These are phyloP conservation scores for Bruguiera sexangula DNA, from an alignment of 345 rosid species.

Conservation along the genomic window DNA sequence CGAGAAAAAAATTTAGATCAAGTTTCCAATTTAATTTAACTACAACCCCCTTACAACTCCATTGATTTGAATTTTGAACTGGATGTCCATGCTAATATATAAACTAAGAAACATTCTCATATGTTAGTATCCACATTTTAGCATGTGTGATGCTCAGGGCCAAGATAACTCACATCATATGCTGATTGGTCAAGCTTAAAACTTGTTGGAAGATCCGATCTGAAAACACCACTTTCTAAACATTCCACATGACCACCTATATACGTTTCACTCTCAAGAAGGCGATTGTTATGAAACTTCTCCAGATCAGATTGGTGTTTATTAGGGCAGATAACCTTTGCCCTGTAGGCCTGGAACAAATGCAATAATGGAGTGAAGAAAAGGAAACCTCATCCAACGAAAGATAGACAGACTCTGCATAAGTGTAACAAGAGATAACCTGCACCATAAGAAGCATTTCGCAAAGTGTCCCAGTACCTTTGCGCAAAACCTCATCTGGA, in stretches of 20 bases:
- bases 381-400: not conserved
- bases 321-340: conserved; percentile 95
- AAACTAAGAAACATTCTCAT: too few species aligned
- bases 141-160: not conserved
- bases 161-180: conserved; percentile 53
- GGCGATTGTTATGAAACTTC: conserved; percentile 72
- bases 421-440: conserved; percentile 43
- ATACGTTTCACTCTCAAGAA: conserved; percentile 96
- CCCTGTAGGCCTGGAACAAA: conserved; percentile 70
- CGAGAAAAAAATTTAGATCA: too few species aligned
- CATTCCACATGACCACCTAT: conserved; percentile 99
- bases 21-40: not conserved
- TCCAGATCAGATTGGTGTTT: conserved; percentile 89
- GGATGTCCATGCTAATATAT: not conserved
- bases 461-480: conserved; percentile 99
- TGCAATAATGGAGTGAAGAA: conserved; percentile 3
- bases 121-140: not conserved
- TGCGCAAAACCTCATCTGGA: conserved; percentile 97
- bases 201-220: conserved; percentile 89
- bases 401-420: not conserved
- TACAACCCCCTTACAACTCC: not conserved
- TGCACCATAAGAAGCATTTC: conserved; percentile 99
- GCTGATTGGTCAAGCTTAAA: conserved; percentile 84
- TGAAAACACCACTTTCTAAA: conserved; percentile 98
- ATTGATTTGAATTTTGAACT: not conserved